A percentile compares a stretch with the other conserved stretches of the same genome.
These are phyloP conservation scores for Nitzschia inconspicua DNA, from an alignment of 108 stramenopile species.

Conservation along the genomic window DNA sequence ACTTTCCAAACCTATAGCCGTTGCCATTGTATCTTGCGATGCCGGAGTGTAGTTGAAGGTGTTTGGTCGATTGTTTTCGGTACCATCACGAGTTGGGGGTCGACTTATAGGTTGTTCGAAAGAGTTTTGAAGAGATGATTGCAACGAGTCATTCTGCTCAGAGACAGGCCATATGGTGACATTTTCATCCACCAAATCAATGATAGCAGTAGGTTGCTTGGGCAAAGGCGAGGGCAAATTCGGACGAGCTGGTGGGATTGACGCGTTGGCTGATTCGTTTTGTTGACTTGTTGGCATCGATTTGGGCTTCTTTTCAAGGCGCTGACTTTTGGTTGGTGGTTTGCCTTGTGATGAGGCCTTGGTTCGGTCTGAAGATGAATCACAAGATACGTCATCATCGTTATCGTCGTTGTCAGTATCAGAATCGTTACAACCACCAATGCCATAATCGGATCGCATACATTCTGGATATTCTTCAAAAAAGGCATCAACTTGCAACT, in stretches of 20 bases:
- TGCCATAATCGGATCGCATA: slow-evolving; percentile 16
- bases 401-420: slow-evolving; percentile 6
- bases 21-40: not conserved
- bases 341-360: too few relatives aligned
- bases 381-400: too few relatives aligned
- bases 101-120: too few relatives aligned
- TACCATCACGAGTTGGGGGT: too few relatives aligned
- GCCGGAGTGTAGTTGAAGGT: slow-evolving; percentile 1
- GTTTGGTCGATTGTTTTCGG: not conserved
- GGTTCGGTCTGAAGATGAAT: too few relatives aligned
- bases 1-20: not conserved
- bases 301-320: not conserved
- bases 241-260: not conserved
- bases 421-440: slow-evolving; percentile 11
- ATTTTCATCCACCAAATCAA: too few relatives aligned
- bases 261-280: too few relatives aligned
- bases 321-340: too few relatives aligned
- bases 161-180: too few relatives aligned
- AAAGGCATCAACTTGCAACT: slow-evolving; percentile 53
- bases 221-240: not conserved
- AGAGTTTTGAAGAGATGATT: too few relatives aligned
- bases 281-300: slow-evolving; percentile 1
- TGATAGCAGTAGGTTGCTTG: not conserved
- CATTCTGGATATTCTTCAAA: slow-evolving; percentile 75
- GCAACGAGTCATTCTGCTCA: too few relatives aligned